These are phyloP conservation scores for Diaporthe sp. DNA, from an alignment of 2,329 filamentous ascomycete genomes.

Conservation along the genomic window DNA sequence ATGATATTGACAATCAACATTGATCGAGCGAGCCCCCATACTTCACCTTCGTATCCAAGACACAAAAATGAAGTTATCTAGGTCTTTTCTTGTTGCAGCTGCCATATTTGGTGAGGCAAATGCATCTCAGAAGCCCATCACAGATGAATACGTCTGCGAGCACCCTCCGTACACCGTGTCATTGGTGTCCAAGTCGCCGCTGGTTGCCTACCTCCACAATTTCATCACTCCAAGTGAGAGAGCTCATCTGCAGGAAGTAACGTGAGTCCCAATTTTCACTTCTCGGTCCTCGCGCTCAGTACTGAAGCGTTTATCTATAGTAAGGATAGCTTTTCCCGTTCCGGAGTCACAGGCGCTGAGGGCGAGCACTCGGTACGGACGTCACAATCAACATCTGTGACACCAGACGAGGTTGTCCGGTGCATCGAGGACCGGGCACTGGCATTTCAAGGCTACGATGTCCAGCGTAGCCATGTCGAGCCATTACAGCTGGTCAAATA, in stretches of 20 bases:
- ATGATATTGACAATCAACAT: neutral
- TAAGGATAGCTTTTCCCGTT: slow-evolving; percentile 52
- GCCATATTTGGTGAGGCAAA: neutral
- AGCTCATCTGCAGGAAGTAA: slow-evolving; percentile 50
- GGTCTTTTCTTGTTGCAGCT: neutral
- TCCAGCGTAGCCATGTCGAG: slow-evolving; percentile 50
- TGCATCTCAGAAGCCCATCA: slow-evolving; percentile 44
- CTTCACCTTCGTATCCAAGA: neutral
- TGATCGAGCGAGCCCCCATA: neutral
- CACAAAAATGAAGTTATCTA: neutral
- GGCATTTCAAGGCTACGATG: slow-evolving; percentile 54
- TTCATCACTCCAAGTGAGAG: slow-evolving; percentile 53
- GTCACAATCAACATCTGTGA: slow-evolving; percentile 54
- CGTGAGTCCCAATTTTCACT: slow-evolving; percentile 43
- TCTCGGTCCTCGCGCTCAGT: no score
- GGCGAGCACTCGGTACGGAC: slow-evolving; percentile 49
- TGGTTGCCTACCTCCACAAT: slow-evolving; percentile 54
- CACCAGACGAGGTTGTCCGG: slow-evolving; percentile 50
- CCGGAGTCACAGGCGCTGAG: slow-evolving; percentile 48
- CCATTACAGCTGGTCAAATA: slow-evolving; percentile 56
- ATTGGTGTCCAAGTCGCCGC: slow-evolving; percentile 52
- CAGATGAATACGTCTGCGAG: slow-evolving; percentile 43
- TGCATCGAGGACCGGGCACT: slow-evolving; percentile 55
- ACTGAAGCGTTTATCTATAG: slow-evolving; percentile 40
- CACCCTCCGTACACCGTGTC: slow-evolving; percentile 50